Evolutionary conservation across 2,329 filamentous ascomycete genomes (phyloP), one percentile per base, ranked within the genome.

Genomic region (Exophiala xenobiotica): DNA sequence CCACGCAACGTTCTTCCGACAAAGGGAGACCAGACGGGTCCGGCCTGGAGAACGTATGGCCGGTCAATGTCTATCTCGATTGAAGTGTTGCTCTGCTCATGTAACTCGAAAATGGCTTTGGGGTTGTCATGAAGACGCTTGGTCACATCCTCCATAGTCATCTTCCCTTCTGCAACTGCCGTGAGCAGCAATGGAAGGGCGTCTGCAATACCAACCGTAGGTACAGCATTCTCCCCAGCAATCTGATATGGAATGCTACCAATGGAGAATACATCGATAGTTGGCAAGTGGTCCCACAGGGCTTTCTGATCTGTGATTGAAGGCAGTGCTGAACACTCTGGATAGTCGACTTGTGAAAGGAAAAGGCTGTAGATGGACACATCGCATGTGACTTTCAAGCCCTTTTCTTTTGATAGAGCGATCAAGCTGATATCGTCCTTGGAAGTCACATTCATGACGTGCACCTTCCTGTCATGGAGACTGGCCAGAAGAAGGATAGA

Each of bases 321-420:
- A 8, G 87, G 87, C 47, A 91, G 74, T 62, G 81, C 79, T 54
- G 77, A 72, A 65, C 81, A 88, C 50, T 81, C 76, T 1, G 87
- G 85, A 68, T 78, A 88, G 62, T 90, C 85, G 42, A 81, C 75
- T 62, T 83, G 84, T 3, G 84, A 85, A 19, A 91, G 76, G 74
- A 90, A 91, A 35, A 91, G 76, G 14, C 85, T 81, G 74, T 88
- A 90, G 62, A 91, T 79, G n/a, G 84, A 86, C 37, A 91, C 87
- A 67, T 91, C 87, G 69, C 87, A 91, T 18, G 87, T 90, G 38
- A 91, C 86, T 67, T 85, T 85, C 52, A 91, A 74, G n/a, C 87
- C 87, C 74, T 90, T 91, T 64, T 83, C 78, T 72, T 91, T 91
- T 73, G 85, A 85, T 23, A 91, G 78, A 6, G 86, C 82, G 63